Evolutionary conservation across 176 grass and related monocot genomes (phyloP), one percentile per base, ranked within the genome.

Genomic region (Hyparrhenia diplandra): DNA sequence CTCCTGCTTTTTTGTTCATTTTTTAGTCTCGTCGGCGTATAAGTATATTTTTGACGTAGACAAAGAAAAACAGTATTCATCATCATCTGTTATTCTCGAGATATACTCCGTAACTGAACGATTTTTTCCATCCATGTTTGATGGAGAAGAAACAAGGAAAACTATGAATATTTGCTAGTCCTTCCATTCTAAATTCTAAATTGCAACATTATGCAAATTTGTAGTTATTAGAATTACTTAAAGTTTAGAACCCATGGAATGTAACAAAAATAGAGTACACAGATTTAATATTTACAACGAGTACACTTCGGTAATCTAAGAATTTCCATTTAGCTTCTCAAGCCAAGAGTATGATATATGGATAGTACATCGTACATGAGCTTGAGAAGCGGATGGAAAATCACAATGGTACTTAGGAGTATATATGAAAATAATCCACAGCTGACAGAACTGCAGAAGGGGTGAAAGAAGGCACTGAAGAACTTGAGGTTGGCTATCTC

Each of bases 291-390:
- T 71, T 9, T 52, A 71, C 55, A 2, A 39, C 1, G 39, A 21
- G 54, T 54, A 16, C 5, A 6, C 13, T 6, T 27, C 3, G 54
- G 5, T 39, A 71, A 18, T 71, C 41, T 37, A 54, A 52, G 34
- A 18, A 24, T 64, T 68, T 65, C 68, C 68, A 73, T 43, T 63
- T 73, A 47, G 21, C 55, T 11, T 78, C 39, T 71, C 29, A 77
- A 46, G 64, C 47, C 42, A 36, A 68, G 45, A 55, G 8, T n/a
- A 21, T 51, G 2, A 4, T 51, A 6, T 16, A 7, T 51, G 47
- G 17, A 20, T 52, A 52, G 51, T 54, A 21, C 21, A 54, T 54
- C 20, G n/a, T 64, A 82, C 28, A 64, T 60, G 24, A 29, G 52
- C 42, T 67, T 30, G 30, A 63, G 31, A 62, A 75, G 51, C 61